Conservation (phyloP, 768 basidiomycete species). For the Butyriboletus loyo region DNA sequence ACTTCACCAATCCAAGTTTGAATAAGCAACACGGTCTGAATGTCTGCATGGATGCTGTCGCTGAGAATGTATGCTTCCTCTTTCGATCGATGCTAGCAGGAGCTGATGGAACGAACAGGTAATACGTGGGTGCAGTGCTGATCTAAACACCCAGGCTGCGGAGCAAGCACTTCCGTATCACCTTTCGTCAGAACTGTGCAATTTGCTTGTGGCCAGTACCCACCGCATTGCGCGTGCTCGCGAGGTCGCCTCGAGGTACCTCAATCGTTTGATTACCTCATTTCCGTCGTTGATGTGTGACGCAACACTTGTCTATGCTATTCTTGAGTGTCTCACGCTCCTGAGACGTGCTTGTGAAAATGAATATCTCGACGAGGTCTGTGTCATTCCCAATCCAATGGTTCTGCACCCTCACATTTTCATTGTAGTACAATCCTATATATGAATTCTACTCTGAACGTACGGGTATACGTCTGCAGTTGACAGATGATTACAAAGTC, state of each 20-base stretch:
- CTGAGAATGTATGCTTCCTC: slow-evolving; percentile 62
- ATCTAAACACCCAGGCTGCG: slow-evolving; percentile 70
- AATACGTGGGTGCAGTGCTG: slow-evolving; percentile 68
- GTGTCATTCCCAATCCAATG: slow-evolving; percentile 10
- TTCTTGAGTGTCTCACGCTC: slow-evolving; percentile 88
- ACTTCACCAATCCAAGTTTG: slow-evolving; percentile 84
- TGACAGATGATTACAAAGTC: slow-evolving; percentile 82
- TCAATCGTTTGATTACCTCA: slow-evolving; percentile 80
- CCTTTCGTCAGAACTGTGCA: slow-evolving; percentile 70
- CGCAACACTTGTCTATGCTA: slow-evolving; percentile 78
- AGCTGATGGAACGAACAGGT: slow-evolving; percentile 48
- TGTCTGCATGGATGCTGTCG: slow-evolving; percentile 80
- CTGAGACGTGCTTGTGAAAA: slow-evolving; percentile 86
- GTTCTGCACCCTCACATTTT: not conserved
- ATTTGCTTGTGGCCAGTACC: slow-evolving; percentile 74
- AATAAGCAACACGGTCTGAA: slow-evolving; percentile 68
- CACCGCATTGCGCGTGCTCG: slow-evolving; percentile 81
- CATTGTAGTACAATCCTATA: slow-evolving; percentile 77
- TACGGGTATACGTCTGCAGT: slow-evolving; percentile 66
- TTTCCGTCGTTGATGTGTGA: slow-evolving; percentile 97
- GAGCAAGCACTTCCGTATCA: slow-evolving; percentile 72
- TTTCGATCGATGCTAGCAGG: not conserved
- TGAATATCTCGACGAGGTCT: slow-evolving; percentile 87
- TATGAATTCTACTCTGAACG: slow-evolving; percentile 82
- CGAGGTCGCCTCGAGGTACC: slow-evolving; percentile 77